A percentile compares a stretch with the other conserved stretches of the same genome.
Conservation (phyloP, 129 eudicot species). For the Helianthus tuberosus region DNA sequence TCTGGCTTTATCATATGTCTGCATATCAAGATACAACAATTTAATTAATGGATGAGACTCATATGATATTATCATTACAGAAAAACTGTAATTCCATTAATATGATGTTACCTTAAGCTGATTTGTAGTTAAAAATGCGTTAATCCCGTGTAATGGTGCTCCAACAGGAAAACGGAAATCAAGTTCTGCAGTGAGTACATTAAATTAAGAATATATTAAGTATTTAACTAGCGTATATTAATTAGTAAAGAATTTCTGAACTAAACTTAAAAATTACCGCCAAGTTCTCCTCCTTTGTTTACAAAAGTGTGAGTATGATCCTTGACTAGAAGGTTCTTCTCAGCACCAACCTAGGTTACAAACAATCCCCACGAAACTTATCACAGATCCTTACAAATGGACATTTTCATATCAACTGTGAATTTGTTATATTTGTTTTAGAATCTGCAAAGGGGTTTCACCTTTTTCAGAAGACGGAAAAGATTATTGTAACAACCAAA, state of each 20-base stretch:
- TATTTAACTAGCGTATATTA: conserved; percentile 1
- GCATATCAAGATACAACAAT: conserved; percentile 39
- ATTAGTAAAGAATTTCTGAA: conserved; percentile 3
- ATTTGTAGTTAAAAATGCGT: conserved; percentile 85
- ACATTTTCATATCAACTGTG: background rate
- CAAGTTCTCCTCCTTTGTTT: conserved; percentile 90
- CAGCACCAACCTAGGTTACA: conserved; percentile 85
- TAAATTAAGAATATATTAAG: background rate
- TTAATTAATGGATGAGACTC: background rate
- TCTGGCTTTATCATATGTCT: conserved; percentile 97
- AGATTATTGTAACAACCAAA: conserved; percentile 99
- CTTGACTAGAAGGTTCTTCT: conserved; percentile 91
- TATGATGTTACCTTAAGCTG: conserved; percentile 77
- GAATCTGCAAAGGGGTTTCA: conserved; percentile 25
- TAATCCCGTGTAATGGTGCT: conserved; percentile 95
- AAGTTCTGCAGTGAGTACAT: conserved; percentile 63
- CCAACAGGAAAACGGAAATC: conserved; percentile 96
- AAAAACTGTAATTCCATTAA: background rate
- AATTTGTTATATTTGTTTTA: conserved; percentile 9
- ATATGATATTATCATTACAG: background rate
- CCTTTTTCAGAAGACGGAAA: conserved; percentile 94
- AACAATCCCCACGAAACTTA: conserved; percentile 10
- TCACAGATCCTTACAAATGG: conserved; percentile 12
- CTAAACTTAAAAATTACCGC: conserved; percentile 58
- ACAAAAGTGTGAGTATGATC: conserved; percentile 98